Evolutionary conservation across 768 basidiomycete species (phyloP).

Genomic region (Heimioporus sp.): DNA sequence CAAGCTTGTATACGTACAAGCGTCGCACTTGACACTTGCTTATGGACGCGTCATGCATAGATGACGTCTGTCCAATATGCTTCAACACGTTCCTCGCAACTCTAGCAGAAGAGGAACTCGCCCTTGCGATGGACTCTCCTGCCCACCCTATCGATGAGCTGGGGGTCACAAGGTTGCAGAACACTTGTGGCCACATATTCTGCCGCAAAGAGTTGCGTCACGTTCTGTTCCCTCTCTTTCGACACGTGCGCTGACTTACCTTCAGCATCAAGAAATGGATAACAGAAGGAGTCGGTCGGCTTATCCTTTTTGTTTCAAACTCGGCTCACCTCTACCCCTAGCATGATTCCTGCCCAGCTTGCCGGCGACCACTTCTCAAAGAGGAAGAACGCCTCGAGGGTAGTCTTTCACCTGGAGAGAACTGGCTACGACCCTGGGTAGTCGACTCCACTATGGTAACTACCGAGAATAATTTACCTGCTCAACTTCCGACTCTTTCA

Average conservation of each 20-base stretch:
- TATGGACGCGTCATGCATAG: conserved; percentile 33
- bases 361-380: conserved; percentile 48
- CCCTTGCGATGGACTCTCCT: conserved; percentile 74
- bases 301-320: neutral
- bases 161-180: conserved; percentile 64
- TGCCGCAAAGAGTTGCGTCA: conserved; percentile 73
- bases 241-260: conserved; percentile 14
- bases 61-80: conserved; percentile 75
- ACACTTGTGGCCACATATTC: conserved; percentile 66
- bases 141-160: conserved; percentile 66
- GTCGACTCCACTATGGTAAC: conserved; percentile 18
- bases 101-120: conserved; percentile 73
- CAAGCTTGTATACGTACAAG: conserved; percentile 9
- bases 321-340: conserved; percentile 23
- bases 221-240: conserved; percentile 1
- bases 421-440: conserved; percentile 24
- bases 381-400: conserved; percentile 15
- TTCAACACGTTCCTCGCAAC: conserved; percentile 65
- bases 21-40: neutral
- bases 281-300: conserved; percentile 46
- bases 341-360: conserved; percentile 68
- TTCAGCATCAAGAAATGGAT: conserved; percentile 66
- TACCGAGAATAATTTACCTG: conserved; percentile 7
- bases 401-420: neutral
- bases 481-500: conserved; percentile 17